Percentiles rank a stretch among this genome's conserved stretches.
Evolutionary conservation across 2,329 filamentous ascomycete species (phyloP).

Genomic region (Claviceps sp.): DNA sequence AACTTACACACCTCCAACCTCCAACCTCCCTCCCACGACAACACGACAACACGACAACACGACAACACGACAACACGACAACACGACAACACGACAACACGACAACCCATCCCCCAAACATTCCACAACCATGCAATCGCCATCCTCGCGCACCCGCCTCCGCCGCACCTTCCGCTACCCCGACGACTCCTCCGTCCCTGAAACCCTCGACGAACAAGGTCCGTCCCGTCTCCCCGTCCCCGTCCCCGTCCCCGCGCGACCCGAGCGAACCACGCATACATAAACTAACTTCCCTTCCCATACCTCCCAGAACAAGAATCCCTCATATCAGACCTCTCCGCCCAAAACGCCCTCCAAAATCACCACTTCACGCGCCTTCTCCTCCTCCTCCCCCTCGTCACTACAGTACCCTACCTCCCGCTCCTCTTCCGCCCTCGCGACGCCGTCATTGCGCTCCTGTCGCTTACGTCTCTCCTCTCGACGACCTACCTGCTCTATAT

Average conservation of each 20-base stretch:
- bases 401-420: slow-evolving; percentile 38
- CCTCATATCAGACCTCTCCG: slow-evolving; percentile 42
- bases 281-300: slow-evolving; percentile 3
- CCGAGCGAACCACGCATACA: not conserved
- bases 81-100: not conserved
- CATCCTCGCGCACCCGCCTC: slow-evolving; percentile 40
- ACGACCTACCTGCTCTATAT: slow-evolving; percentile 48
- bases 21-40: not conserved
- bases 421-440: slow-evolving; percentile 20
- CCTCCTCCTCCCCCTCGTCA: slow-evolving; percentile 44
- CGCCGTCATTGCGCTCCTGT: slow-evolving; percentile 37
- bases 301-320: slow-evolving; percentile 45
- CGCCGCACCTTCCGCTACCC: slow-evolving; percentile 71
- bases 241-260: not conserved
- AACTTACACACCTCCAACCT: not conserved
- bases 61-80: not conserved
- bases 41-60: not conserved
- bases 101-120: not conserved
- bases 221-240: not conserved
- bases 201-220: slow-evolving; percentile 68
- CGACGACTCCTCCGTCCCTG: slow-evolving; percentile 40
- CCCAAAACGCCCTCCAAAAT: slow-evolving; percentile 44
- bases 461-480: slow-evolving; percentile 47
- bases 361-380: slow-evolving; percentile 44
- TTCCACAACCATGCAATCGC: slow-evolving; percentile 6